Base-by-base conservation (phyloP, 352 stramenopile genomes). In the Globisporangium lucens region DNA sequence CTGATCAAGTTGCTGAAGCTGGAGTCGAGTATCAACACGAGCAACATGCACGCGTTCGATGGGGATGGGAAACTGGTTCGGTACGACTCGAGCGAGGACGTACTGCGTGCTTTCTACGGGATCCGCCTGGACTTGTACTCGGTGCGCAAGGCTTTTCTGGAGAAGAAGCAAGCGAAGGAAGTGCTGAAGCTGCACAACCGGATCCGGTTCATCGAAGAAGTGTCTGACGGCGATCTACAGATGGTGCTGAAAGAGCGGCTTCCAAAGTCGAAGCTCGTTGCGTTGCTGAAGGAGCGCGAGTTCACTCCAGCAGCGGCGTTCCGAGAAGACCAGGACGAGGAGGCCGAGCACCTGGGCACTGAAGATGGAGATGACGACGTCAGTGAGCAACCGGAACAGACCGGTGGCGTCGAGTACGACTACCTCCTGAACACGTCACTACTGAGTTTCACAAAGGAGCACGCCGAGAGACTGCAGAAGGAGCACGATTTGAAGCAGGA, bases 371-470 rank as follows among this genome's bases (percentile, higher is more conserved):
- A 80, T 2, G 71, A 79, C 1, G 77, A 80, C 4, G 52, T 62
- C 12, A 46, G 13, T 29, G 57, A 27, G 30, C 30, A 33, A 29
- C 29, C n/a, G 51, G 20, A 68, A 66, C 12, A 72, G 78, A 38
- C 15, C 8, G 53, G 29, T 24, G 2, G 62, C 17, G 77, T 86
- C 27, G 79, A 97, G 12, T 99, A 97, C 63, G 97, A 99, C 72
- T 99, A 99, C 74, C 82, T 99, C 57, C 87, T 99, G 33, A 97
- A 93, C 63, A 99, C 98, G 84, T 98, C 98, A 67, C 89, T 99
- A 63, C 98, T 98, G 93, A 98, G 85, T 69, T 96, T 99, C 57
- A 99, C 97, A 4, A 92, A 96, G 60, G 97, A 99, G 76, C 92
- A 97, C 67, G 87, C 94, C 4, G 84, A 98, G 51, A 85, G 97